These are phyloP conservation scores for Colletotrichum graminicola DNA, from an alignment of 2,329 filamentous ascomycete genomes.

Conservation along the genomic window DNA sequence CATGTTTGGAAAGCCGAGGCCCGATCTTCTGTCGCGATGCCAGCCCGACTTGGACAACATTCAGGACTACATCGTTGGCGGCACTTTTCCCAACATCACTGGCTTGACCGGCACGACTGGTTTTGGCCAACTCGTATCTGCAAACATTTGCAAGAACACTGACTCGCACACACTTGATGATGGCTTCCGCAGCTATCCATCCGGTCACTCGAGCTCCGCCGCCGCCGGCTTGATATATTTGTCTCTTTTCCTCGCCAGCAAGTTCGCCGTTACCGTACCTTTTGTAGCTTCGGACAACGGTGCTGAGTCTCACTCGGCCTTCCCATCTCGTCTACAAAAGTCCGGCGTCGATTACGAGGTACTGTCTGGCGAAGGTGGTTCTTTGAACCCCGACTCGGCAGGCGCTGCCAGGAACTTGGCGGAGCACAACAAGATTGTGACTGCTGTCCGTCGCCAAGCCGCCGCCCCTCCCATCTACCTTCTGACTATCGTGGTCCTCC, in stretches of 20 bases:
- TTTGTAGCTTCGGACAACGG: conserved; percentile 69
- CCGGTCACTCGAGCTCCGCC: conserved; percentile 71
- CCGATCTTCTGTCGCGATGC: conserved; percentile 86
- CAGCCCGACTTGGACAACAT: conserved; percentile 77
- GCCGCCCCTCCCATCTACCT: conserved; percentile 88
- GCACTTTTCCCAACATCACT: conserved; percentile 47
- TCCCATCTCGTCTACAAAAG: conserved; percentile 76
- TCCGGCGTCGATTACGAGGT: conserved; percentile 54
- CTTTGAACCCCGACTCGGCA: conserved; percentile 30
- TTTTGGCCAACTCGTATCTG: conserved; percentile 73
- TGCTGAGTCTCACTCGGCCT: conserved; percentile 70
- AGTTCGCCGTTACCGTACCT: conserved; percentile 80
- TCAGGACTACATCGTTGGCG: conserved; percentile 72
- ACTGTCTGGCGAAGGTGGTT: conserved; percentile 29
- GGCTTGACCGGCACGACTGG: conserved; percentile 59
- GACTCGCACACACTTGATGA: conserved; percentile 75
- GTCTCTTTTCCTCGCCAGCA: conserved; percentile 87
- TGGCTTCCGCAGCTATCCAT: conserved; percentile 83
- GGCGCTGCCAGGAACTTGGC: conserved; percentile 49
- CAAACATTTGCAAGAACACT: conserved; percentile 78
- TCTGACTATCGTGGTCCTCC: conserved; percentile 76
- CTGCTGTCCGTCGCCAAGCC: conserved; percentile 75
- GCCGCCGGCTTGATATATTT: conserved; percentile 88
- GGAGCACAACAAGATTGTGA: conserved; percentile 55
- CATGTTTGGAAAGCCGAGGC: conserved; percentile 76